Evolutionary conservation across 768 basidiomycete genomes (phyloP), one percentile per base, ranked within the genome.

Genomic region (Crassisporium funariophilum): DNA sequence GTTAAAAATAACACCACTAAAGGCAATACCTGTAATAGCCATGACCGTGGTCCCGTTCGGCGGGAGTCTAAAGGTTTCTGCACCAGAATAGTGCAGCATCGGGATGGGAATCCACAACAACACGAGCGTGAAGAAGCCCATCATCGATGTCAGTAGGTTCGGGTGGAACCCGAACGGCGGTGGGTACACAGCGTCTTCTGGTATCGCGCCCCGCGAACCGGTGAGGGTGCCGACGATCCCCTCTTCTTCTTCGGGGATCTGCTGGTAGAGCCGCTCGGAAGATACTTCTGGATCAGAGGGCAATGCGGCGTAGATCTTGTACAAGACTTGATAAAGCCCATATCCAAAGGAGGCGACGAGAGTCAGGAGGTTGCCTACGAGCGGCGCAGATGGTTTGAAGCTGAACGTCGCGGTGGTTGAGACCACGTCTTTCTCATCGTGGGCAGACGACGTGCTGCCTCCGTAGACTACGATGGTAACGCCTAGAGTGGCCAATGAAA

Each of bases 131-230:
- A 78, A 76, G 8, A 91, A 52, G 5, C 95, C 95, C n/a, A 95
- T 84, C 40, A 78, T 67, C 19, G 85, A 82, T 2, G 90, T 93
- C 37, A 95, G 58, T 44, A 91, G 65, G 59, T 95, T 95, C 22
- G 95, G 76, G 66, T 94, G 79, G 13, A 97, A 72, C 16, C 91
- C 92, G 52, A 94, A 89, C 4, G 92, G 91, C 0, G 86, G 83
- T 2, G 81, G 76, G 51, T 79, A 75, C 24, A 75, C 61, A 21
- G 68, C 64, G 24, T 72, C 64, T 9, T 70, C 59, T 5, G 46
- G 38, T 31, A 53, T 50, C 13, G 60, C 48, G 43, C 40, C 49
- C 35, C 40, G 47, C 38, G 43, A 41, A 34, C 34, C 37, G 5
- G 43, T 45, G 15, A 13, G 21, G 13, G 19, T 17, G 20, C 35